Evolutionary conservation across 371 early-diverging fungal species (phyloP).

Genomic region (Batrachochytrium dendrobatidis): DNA sequence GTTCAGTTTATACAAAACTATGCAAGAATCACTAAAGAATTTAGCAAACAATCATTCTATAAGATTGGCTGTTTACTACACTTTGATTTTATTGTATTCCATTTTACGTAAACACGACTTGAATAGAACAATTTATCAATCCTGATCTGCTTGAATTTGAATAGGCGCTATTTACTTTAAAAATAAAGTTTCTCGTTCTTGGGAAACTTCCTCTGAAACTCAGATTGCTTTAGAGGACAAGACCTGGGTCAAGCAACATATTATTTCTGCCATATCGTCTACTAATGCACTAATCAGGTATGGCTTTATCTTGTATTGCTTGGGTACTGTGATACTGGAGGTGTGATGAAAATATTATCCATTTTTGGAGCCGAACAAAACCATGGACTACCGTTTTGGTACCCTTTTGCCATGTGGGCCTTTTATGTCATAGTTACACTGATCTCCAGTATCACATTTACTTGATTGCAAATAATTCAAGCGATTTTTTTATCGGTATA

Average conservation of each 20-base stretch:
- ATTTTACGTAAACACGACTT: no score
- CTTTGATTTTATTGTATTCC: no score
- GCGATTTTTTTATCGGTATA: background rate
- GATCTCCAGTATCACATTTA: no score
- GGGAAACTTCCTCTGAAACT: conserved; percentile 49
- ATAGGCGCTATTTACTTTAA: conserved; percentile 92
- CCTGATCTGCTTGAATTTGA: no score
- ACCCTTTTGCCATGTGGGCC: background rate
- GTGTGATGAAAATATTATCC: conserved; percentile 1
- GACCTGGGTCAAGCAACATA: conserved; percentile 54
- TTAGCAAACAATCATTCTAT: no score
- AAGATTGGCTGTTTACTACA: no score
- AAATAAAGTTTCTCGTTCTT: conserved; percentile 68
- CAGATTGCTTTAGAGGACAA: conserved; percentile 65
- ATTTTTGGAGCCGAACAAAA: background rate
- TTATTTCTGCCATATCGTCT: conserved; percentile 63
- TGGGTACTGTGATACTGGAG: background rate
- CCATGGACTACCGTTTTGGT: background rate
- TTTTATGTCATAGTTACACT: conserved; percentile 15
- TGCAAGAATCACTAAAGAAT: no score
- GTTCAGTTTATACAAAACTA: no score
- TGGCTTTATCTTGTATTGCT: background rate
- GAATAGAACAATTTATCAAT: no score
- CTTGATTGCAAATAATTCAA: no score
- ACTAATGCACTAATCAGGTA: conserved; percentile 65